phyloP scores from a whole-genome alignment of 805 yeast species.

The Pichia phayaonensis region DNA sequence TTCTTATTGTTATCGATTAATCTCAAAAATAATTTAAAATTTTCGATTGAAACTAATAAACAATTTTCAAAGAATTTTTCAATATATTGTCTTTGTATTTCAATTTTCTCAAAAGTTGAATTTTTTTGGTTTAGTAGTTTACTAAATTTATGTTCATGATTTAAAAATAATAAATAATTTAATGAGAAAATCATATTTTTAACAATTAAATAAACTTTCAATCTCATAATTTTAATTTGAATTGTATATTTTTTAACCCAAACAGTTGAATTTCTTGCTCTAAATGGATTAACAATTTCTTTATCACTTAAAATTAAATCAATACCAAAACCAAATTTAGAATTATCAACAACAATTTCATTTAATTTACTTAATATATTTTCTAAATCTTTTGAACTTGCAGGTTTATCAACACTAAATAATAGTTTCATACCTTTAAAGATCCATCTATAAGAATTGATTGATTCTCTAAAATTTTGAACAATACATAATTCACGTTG shows the following conservation, averaged over 20 bases:
- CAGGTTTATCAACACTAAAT: constrained; percentile 28
- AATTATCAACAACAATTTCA: constrained; percentile 25
- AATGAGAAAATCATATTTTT: constrained; percentile 43
- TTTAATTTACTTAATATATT: constrained; percentile 22
- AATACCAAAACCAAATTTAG: constrained; percentile 22
- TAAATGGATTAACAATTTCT: constrained; percentile 12
- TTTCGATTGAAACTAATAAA: constrained; percentile 30
- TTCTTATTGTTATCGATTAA: constrained; percentile 22
- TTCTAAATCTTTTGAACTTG: constrained; percentile 28
- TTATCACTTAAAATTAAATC: constrained; percentile 17
- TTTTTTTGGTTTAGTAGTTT: constrained; percentile 25
- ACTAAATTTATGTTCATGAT: constrained; percentile 32
- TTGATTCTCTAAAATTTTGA: constrained; percentile 38
- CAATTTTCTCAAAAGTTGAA: constrained; percentile 24
- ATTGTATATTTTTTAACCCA: constrained; percentile 17
- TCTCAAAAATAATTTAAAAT: constrained; percentile 30
- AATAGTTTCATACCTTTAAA: constrained; percentile 33
- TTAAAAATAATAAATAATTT: constrained; percentile 38
- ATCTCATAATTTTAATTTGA: constrained; percentile 23
- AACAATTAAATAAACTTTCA: constrained; percentile 28
- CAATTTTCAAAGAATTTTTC: constrained; percentile 30
- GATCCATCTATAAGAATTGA: constrained; percentile 37
- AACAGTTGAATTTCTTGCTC: constrained; percentile 13
- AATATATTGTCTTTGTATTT: constrained; percentile 26
- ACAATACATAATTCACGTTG: constrained; percentile 39